Percentiles rank a stretch among this genome's conserved stretches.
phyloP scores from a whole-genome alignment of 805 yeast genomes.

The Yarrowia bubula region DNA sequence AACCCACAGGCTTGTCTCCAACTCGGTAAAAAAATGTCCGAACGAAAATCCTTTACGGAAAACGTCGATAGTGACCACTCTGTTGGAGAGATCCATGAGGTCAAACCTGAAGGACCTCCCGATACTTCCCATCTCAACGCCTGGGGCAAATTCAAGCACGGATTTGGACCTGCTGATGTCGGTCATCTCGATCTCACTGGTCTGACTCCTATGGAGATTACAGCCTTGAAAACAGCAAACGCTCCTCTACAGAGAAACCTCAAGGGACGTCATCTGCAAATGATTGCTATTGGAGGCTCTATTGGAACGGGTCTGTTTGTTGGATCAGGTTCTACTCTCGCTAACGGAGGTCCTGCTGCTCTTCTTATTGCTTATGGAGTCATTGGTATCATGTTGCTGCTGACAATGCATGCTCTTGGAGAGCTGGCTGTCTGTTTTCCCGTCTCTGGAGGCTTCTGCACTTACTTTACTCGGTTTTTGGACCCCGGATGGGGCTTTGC shows the following conservation, averaged over 20 bases:
- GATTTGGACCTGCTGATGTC: constrained; percentile 44
- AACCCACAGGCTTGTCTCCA: too few relatives aligned
- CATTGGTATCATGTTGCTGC: constrained; percentile 56
- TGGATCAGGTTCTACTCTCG: constrained; percentile 49
- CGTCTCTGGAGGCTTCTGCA: constrained; percentile 57
- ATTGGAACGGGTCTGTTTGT: constrained; percentile 69
- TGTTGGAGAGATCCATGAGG: constrained; percentile 6
- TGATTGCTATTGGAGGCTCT: constrained; percentile 78
- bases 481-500: constrained; percentile 67
- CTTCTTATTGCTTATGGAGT: constrained; percentile 48
- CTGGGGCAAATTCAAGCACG: constrained; percentile 43
- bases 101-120: background rate
- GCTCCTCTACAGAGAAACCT: constrained; percentile 51
- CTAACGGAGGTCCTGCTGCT: constrained; percentile 51
- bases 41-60: constrained; percentile 1
- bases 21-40: background rate
- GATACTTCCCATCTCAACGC: background rate
- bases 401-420: constrained; percentile 61
- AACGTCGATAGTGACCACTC: constrained; percentile 6
- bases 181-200: constrained; percentile 38
- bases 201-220: constrained; percentile 35
- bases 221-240: constrained; percentile 40
- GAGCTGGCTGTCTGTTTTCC: constrained; percentile 65
- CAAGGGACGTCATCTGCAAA: constrained; percentile 42
- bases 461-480: constrained; percentile 55